Conservation (phyloP, 257 asterid species). For the Solanum tarijense region DNA sequence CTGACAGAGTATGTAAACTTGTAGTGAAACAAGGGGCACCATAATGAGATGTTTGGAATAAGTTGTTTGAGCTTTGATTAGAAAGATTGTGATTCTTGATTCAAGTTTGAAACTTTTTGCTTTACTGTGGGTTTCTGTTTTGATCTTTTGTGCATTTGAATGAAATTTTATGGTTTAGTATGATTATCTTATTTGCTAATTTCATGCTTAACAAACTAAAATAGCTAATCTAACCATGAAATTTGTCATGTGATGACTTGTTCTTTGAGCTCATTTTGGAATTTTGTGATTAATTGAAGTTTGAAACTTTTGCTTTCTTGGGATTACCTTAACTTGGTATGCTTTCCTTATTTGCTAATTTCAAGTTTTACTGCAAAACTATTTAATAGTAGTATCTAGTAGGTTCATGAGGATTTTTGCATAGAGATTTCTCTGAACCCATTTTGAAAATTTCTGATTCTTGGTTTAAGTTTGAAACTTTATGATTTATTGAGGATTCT, state of each 20-base stretch:
- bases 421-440: not conserved
- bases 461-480: not conserved
- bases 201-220: not conserved
- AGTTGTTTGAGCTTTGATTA: not conserved
- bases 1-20: not conserved
- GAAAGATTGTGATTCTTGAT: not conserved
- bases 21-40: not conserved
- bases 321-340: constrained; percentile 23
- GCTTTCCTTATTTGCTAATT: not conserved
- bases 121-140: not conserved
- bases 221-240: not conserved
- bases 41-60: not conserved
- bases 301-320: not conserved
- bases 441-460: not conserved
- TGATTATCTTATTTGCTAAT: not conserved
- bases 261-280: not conserved
- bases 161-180: not conserved
- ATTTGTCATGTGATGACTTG: not conserved
- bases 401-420: not conserved
- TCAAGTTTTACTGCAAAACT: not conserved
- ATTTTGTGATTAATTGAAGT: not conserved
- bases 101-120: not conserved
- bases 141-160: not conserved
- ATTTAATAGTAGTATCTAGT: not conserved
- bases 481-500: constrained; percentile 19